Evolutionary conservation across 2,329 filamentous ascomycete species (phyloP).

Genomic region (Diplodia seriata): DNA sequence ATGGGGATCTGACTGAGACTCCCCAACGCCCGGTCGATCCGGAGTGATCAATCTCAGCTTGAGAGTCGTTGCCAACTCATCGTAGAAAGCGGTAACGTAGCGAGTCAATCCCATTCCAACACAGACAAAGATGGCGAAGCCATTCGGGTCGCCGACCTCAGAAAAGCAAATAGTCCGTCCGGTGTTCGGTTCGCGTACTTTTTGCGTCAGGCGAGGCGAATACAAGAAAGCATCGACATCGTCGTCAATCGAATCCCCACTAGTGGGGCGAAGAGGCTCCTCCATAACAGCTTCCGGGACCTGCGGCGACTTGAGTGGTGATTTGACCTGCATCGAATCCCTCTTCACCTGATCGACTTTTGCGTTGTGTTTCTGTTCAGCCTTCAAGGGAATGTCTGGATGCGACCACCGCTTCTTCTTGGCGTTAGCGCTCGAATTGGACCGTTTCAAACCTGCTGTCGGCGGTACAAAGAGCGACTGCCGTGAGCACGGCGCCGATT

Average conservation of each 20-base stretch:
- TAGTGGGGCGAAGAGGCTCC: slow-evolving; percentile 69
- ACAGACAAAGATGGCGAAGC: slow-evolving; percentile 92
- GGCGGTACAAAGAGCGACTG: slow-evolving; percentile 24
- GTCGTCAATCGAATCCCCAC: slow-evolving; percentile 85
- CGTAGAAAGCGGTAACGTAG: slow-evolving; percentile 96
- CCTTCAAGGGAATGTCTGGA: slow-evolving; percentile 50
- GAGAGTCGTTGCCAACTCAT: slow-evolving; percentile 87
- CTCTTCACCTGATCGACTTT: slow-evolving; percentile 30
- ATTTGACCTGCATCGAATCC: slow-evolving; percentile 37
- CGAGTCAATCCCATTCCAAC: slow-evolving; percentile 97
- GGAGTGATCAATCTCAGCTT: slow-evolving; percentile 91
- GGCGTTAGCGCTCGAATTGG: slow-evolving; percentile 39
- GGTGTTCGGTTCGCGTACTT: slow-evolving; percentile 82
- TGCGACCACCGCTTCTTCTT: slow-evolving; percentile 51
- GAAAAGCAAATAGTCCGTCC: slow-evolving; percentile 93
- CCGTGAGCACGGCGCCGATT: slow-evolving; percentile 36
- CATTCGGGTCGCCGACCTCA: slow-evolving; percentile 90
- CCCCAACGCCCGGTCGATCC: slow-evolving; percentile 91
- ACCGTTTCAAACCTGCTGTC: slow-evolving; percentile 42
- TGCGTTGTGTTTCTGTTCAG: slow-evolving; percentile 46
- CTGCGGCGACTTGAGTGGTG: slow-evolving; percentile 46
- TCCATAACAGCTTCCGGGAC: slow-evolving; percentile 61
- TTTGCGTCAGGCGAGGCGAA: slow-evolving; percentile 84
- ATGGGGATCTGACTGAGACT: slow-evolving; percentile 84
- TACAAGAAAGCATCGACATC: slow-evolving; percentile 85